Evolutionary conservation across 1,284 basidiomycete genomes (phyloP).

Genomic region (Meira miltonrushii): DNA sequence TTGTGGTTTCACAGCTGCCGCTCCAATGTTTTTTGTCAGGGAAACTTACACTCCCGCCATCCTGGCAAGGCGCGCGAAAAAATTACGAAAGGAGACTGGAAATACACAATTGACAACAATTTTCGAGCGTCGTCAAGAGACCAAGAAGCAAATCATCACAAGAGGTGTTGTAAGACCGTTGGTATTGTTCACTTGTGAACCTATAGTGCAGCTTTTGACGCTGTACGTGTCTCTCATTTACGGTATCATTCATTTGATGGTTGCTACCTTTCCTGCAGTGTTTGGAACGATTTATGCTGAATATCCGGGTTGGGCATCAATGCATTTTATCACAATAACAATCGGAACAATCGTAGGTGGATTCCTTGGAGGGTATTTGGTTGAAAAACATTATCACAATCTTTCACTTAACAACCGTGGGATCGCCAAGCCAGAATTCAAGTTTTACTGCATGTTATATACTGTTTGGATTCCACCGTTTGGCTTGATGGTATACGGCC

Average conservation of each 20-base stretch:
- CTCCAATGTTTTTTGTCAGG: background rate
- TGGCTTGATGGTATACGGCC: conserved; percentile 3
- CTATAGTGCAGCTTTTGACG: background rate
- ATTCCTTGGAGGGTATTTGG: background rate
- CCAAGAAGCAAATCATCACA: background rate
- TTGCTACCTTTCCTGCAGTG: conserved; percentile 11
- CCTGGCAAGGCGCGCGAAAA: conserved; percentile 5
- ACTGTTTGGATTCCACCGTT: conserved; percentile 6
- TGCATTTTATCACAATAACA: conserved; percentile 10
- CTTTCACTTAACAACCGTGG: background rate
- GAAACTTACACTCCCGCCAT: conserved; percentile 8
- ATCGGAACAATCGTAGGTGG: conserved; percentile 9
- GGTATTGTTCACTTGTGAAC: conserved; percentile 7
- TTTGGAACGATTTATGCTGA: conserved; percentile 10
- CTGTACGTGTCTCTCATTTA: conserved; percentile 3
- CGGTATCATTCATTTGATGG: conserved; percentile 8
- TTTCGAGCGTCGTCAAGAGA: conserved; percentile 4
- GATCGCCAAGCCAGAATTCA: conserved; percentile 9
- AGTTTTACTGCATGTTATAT: background rate
- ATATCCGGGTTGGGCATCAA: conserved; percentile 7
- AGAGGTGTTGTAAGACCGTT: conserved; percentile 6
- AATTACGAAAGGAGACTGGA: conserved; percentile 2
- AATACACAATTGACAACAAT: conserved; percentile 2
- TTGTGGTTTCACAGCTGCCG: background rate
- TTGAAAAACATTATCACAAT: background rate